Evolutionary conservation across 164 flowering plant species (phyloP), one percentile per base, ranked within the genome.

Genomic region (Dillenia turbinata): DNA sequence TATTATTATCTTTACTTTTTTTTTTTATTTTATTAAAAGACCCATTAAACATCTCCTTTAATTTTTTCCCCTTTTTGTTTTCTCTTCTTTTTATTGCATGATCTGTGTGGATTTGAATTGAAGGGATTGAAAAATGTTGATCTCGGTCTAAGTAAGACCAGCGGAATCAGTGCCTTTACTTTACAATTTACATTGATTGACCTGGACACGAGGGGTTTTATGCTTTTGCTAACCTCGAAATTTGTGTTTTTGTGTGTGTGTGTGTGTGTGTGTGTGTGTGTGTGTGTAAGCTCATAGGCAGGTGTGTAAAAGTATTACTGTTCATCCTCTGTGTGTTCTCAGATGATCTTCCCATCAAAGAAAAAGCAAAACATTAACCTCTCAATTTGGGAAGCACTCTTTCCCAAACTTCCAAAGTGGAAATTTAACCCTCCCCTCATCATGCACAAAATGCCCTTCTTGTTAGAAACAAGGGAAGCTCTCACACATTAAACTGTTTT

Each of bases 141-240:
- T 65, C 77, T 33, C 64, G 76, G 54, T 58, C 59, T 56, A 58
- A 67, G 62, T 61, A 69, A 49, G 60, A 65, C 65, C 59, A 33
- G 40, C 64, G 62, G 54, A 71, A 6, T 61, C 70, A 69, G 69
- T 72, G 68, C 54, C 71, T 63, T 68, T 67, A 2, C 60, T 82
- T 75, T 74, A n/a, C n/a, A n/a, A n/a, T n/a, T n/a, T n/a, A 68
- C 73, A 78, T 33, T 81, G 87, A 87, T 85, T 78, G 78, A 85
- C 82, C 90, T 69, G 77, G 76, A 71, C 87, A 72, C 87, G 82
- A 76, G 79, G 85, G 83, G 85, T 84, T 77, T 83, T 78, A 61
- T 79, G 85, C 77, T 69, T 76, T 82, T 74, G 58, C 22, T 71
- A 60, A 59, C 77, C 70, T 83, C 59, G 85, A 77, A 83, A 79